These are phyloP conservation scores for Tetracentron sinense DNA, from an alignment of 164 flowering plant genomes.

Conservation along the genomic window DNA sequence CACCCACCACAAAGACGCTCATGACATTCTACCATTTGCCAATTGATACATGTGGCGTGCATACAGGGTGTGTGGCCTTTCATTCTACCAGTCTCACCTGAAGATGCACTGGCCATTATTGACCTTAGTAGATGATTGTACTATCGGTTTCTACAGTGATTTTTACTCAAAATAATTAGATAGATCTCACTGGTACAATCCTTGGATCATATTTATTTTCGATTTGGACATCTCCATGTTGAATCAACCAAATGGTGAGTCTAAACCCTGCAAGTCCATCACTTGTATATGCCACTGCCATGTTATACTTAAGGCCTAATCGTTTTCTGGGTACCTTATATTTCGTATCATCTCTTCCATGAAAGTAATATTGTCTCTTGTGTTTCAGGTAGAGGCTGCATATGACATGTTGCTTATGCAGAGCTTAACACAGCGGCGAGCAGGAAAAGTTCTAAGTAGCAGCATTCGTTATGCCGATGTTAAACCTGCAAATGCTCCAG, in stretches of 20 bases:
- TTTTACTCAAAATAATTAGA: no score
- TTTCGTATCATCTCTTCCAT: background rate
- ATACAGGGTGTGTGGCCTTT: no score
- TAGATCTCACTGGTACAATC: no score
- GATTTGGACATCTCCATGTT: background rate
- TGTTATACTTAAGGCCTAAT: background rate
- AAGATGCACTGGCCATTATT: no score
- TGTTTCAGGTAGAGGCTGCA: conserved; percentile 87
- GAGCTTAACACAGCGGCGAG: conserved; percentile 74
- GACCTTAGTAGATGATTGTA: no score
- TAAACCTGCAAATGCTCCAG: conserved; percentile 46
- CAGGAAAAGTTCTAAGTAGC: conserved; percentile 75
- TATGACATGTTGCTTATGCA: conserved; percentile 95
- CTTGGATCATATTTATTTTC: no score
- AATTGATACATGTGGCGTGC: no score
- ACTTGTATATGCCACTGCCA: background rate
- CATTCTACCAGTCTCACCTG: no score
- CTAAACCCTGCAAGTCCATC: background rate
- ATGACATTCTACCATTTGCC: no score
- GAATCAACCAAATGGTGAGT: background rate
- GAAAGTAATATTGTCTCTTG: conserved; percentile 6
- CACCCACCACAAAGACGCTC: no score
- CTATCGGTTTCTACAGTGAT: no score
- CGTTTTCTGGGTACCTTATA: no score
- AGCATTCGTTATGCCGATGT: conserved; percentile 84